A percentile compares a stretch with the other conserved stretches of the same genome.
phyloP scores from a whole-genome alignment of 352 stramenopile species.

The Phytophthora citricola region DNA sequence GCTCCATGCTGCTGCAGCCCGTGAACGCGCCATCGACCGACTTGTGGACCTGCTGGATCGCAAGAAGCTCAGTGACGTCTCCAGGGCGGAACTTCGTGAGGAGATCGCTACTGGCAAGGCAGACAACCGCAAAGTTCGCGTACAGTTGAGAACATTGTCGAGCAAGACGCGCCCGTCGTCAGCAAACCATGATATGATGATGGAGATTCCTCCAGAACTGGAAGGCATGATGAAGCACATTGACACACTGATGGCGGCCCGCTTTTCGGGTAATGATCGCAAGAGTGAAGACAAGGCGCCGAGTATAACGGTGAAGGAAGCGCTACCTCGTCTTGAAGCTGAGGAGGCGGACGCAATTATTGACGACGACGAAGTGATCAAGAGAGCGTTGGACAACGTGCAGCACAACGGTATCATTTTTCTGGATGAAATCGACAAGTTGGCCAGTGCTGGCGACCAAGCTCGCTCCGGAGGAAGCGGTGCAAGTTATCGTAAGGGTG shows the following conservation, averaged over 20 bases:
- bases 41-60: conserved; percentile 78
- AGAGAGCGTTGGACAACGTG: conserved; percentile 85
- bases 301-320: conserved; percentile 78
- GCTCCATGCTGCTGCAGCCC: conserved; percentile 87
- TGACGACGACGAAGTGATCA: conserved; percentile 80
- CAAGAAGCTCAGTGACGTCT: conserved; percentile 53
- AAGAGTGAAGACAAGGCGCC: conserved; percentile 48
- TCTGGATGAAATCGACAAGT: conserved; percentile 99
- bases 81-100: conserved; percentile 57
- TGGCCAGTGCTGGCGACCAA: conserved; percentile 90
- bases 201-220: conserved; percentile 84
- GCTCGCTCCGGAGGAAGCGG: conserved; percentile 73
- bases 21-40: conserved; percentile 91
- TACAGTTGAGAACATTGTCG: conserved; percentile 57
- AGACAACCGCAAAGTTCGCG: conserved; percentile 57
- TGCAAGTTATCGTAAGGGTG: conserved; percentile 90
- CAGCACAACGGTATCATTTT: conserved; percentile 99
- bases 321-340: conserved; percentile 69
- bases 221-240: conserved; percentile 87
- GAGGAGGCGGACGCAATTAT: conserved; percentile 80
- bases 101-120: conserved; percentile 66
- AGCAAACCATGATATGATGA: conserved; percentile 67
- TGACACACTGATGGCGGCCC: conserved; percentile 67
- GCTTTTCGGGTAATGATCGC: conserved; percentile 23
- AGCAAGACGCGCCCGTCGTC: conserved; percentile 36